Conservation (phyloP, 768 basidiomycete genomes). For the Amanita thiersii region DNA sequence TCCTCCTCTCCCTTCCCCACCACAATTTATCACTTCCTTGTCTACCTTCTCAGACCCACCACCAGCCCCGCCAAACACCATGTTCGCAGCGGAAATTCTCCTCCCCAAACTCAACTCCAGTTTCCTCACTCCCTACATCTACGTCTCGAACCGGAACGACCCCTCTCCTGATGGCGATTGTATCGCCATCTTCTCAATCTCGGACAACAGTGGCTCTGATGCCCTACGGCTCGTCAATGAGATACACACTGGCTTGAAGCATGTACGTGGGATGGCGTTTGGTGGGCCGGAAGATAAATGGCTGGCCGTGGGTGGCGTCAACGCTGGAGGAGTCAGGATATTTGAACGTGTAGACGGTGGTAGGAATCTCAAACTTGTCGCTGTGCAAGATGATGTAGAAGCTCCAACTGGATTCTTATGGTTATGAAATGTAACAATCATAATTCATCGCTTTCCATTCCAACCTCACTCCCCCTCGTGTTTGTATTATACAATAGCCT, state of each 20-base stretch:
- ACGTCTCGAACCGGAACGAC: constrained; percentile 71
- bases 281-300: constrained; percentile 54
- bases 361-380: constrained; percentile 44
- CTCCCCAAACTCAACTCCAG: constrained; percentile 43
- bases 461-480: too few relatives aligned
- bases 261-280: constrained; percentile 63
- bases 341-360: constrained; percentile 62
- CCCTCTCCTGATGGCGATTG: constrained; percentile 63
- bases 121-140: constrained; percentile 54
- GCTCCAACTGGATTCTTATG: constrained; percentile 54
- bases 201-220: constrained; percentile 22
- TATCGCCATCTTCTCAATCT: constrained; percentile 59
- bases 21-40: constrained; percentile 35
- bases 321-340: constrained; percentile 61
- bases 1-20: constrained; percentile 30
- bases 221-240: constrained; percentile 47
- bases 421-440: constrained; percentile 16
- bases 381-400: constrained; percentile 31
- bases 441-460: too few relatives aligned
- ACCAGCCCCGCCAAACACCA: constrained; percentile 33
- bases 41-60: constrained; percentile 41
- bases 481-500: too few relatives aligned
- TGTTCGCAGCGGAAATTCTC: constrained; percentile 67
- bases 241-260: constrained; percentile 60
- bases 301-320: constrained; percentile 55